A percentile compares a stretch with the other conserved stretches of the same genome.
These are phyloP conservation scores for Dactylonectria macrodidyma DNA, from an alignment of 2,329 filamentous ascomycete species.

Conservation along the genomic window DNA sequence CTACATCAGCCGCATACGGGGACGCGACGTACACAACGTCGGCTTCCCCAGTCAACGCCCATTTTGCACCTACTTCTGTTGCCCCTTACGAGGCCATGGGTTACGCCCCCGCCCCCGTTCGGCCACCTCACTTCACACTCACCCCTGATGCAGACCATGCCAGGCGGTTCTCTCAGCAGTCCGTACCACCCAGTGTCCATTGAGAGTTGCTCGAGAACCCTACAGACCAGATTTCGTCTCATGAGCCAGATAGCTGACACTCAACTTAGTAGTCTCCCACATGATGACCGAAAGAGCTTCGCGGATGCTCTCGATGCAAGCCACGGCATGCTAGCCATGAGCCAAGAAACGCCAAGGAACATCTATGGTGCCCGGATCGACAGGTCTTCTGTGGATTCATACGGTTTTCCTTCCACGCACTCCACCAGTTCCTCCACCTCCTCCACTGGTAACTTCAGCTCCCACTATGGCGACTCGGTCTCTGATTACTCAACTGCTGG, in stretches of 20 bases:
- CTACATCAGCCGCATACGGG: slow-evolving; percentile 76
- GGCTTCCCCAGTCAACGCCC: slow-evolving; percentile 75
- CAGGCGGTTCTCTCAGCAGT: slow-evolving; percentile 88
- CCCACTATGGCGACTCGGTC: slow-evolving; percentile 89
- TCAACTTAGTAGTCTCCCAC: slow-evolving; percentile 55
- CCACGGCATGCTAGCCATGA: slow-evolving; percentile 95
- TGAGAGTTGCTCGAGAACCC: no score
- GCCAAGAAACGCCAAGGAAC: slow-evolving; percentile 92
- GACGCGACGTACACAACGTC: slow-evolving; percentile 78
- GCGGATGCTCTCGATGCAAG: slow-evolving; percentile 93
- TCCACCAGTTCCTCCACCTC: slow-evolving; percentile 94
- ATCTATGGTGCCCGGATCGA: slow-evolving; percentile 82
- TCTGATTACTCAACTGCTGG: slow-evolving; percentile 94
- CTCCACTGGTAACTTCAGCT: slow-evolving; percentile 82
- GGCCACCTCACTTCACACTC: slow-evolving; percentile 69
- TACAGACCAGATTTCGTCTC: no score
- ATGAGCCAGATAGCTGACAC: slow-evolving; percentile 1
- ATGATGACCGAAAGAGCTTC: slow-evolving; percentile 77
- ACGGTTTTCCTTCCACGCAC: slow-evolving; percentile 89
- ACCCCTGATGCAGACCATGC: slow-evolving; percentile 68
- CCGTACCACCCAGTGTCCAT: slow-evolving; percentile 65
- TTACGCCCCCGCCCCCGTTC: slow-evolving; percentile 77
- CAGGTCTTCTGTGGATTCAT: slow-evolving; percentile 85
- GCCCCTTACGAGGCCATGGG: slow-evolving; percentile 83
- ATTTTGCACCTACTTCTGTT: slow-evolving; percentile 75